Evolutionary conservation across 768 basidiomycete species (phyloP).

Genomic region (Agrocybe pediades): DNA sequence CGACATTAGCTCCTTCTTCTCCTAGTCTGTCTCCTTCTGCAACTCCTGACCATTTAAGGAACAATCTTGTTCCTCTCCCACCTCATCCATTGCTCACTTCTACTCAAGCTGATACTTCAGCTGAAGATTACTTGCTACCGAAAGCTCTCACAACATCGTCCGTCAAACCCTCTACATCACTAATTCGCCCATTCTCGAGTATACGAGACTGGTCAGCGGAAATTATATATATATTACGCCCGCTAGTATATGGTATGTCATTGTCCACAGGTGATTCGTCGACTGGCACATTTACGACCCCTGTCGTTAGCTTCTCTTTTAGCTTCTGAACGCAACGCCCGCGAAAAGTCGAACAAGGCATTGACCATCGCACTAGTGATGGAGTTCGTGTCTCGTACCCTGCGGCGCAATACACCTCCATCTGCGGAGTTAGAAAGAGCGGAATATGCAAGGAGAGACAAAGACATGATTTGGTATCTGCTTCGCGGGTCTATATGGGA

Average conservation of each 20-base stretch:
- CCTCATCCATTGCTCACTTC: conserved; percentile 61
- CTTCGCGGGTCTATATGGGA: conserved; percentile 87
- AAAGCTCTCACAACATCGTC: conserved; percentile 76
- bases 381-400: conserved; percentile 72
- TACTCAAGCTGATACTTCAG: conserved; percentile 55
- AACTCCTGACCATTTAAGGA: conserved; percentile 80
- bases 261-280: conserved; percentile 2
- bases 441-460: conserved; percentile 83
- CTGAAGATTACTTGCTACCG: conserved; percentile 82
- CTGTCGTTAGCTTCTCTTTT: conserved; percentile 39
- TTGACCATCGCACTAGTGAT: conserved; percentile 64
- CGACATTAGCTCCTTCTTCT: conserved; percentile 61
- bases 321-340: conserved; percentile 35
- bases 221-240: conserved; percentile 68
- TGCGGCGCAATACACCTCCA: conserved; percentile 67
- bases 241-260: conserved; percentile 72
- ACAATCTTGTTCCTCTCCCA: conserved; percentile 71
- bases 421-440: conserved; percentile 67
- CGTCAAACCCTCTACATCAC: conserved; percentile 69
- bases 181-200: conserved; percentile 61
- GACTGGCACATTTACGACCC: conserved; percentile 6
- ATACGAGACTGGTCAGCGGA: conserved; percentile 79
- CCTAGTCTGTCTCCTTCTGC: conserved; percentile 54
- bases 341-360: conserved; percentile 56
- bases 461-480: conserved; percentile 82